Percentiles rank a stretch among this genome's conserved stretches.
These are phyloP conservation scores for Dujonia santamariae DNA, from an alignment of 1,139 yeast genomes.

Conservation along the genomic window DNA sequence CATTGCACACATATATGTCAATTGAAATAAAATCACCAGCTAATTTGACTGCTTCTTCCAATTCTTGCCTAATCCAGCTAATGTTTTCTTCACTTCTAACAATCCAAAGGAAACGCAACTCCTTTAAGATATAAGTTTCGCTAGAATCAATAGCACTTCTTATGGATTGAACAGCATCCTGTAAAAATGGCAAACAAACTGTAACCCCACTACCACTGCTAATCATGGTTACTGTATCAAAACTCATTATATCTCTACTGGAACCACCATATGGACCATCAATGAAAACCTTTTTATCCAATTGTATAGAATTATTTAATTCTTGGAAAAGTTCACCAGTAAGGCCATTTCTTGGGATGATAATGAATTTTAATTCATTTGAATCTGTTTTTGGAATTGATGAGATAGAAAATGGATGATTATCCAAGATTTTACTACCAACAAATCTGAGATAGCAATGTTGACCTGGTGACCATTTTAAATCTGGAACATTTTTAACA, in stretches of 20 bases:
- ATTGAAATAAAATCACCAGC: constrained; percentile 23
- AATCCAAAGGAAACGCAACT: constrained; percentile 50
- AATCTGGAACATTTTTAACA: constrained; percentile 35
- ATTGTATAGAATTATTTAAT: constrained; percentile 21
- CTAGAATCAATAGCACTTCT: constrained; percentile 13
- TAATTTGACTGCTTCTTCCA: constrained; percentile 24
- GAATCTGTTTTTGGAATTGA: constrained; percentile 24
- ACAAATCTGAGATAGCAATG: constrained; percentile 54
- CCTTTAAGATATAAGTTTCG: constrained; percentile 16
- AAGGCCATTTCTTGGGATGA: constrained; percentile 52
- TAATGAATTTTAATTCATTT: constrained; percentile 41
- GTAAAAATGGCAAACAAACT: constrained; percentile 50
- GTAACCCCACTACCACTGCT: constrained; percentile 58
- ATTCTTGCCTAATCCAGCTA: constrained; percentile 46
- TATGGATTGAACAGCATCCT: constrained; percentile 18
- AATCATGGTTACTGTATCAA: constrained; percentile 44
- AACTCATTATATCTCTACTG: constrained; percentile 45
- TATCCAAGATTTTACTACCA: constrained; percentile 46
- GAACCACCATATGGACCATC: constrained; percentile 71
- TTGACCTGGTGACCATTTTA: constrained; percentile 59
- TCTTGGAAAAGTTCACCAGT: constrained; percentile 33
- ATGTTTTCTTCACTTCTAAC: constrained; percentile 34
- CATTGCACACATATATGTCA: constrained; percentile 23
- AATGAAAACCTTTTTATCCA: constrained; percentile 35
- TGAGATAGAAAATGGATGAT: constrained; percentile 63